Evolutionary conservation across 306 rosid genomes (phyloP), one percentile per base, ranked within the genome.

Genomic region (Begonia fuchsioides): DNA sequence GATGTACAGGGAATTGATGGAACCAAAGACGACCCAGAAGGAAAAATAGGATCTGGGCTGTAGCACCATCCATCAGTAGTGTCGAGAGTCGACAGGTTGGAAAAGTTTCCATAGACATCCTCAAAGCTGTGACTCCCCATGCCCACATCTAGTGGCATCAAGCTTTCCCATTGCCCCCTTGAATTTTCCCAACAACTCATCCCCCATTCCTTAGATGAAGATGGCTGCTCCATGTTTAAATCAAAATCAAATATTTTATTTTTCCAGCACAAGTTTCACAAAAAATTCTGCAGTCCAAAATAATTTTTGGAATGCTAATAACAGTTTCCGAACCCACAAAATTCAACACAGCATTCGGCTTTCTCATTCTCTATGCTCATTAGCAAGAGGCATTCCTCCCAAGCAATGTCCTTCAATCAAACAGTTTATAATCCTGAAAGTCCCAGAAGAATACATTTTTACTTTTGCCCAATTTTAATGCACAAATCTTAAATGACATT

Each of bases 71-170:
- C 77, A 11, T 76, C 69, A 59, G 64, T 75, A 54, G 73, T 20
- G 62, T 87, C 94, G 50, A 73, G 62, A 57, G 61, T 80, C 84
- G 77, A 56, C 41, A 80, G 66, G 66, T 80, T 94, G 0, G 81
- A 67, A 26, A 87, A 57, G 76, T 59, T 77, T 49, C 41, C 60
- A 43, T 72, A 67, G 61, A 69, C 49, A 54, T 71, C 80, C 53
- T 79, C 92, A 9, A 63, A 59, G 13, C 70, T 49, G 35, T 52
- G 39, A 69, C 61, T 69, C 56, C 55, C 69, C 64, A 61, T 53
- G 53, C 67, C 75, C 32, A 47, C 67, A 14, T 69, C 80, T 39
- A 73, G 55, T 2, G 80, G 51, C 15, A 53, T 44, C 12, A 63
- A 62, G 60, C 51, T 72, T 69, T 73, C 92, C 46, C 65, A 44